Base-by-base conservation (phyloP, 345 rosid genomes). In the Sonneratia alba region DNA sequence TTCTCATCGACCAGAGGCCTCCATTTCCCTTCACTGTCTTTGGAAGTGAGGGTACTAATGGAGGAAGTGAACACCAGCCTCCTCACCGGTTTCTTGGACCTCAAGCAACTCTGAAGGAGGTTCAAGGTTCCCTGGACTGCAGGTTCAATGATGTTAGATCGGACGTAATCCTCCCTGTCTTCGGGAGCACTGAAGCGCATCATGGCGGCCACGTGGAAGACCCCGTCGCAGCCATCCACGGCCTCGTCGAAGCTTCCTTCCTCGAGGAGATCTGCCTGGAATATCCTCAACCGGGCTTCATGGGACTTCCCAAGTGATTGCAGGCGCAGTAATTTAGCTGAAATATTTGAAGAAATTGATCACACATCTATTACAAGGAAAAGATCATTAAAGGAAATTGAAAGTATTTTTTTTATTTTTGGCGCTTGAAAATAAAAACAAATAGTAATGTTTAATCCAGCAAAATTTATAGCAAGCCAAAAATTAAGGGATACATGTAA, bases 51-150 rank as follows among this genome's bases (percentile, higher is more conserved):
- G 16, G 96, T 89, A 53, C 98, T 93, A 38, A 93, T 79, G 75
- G 97, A 93, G 67, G 98, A 91, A 63, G 98, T 91, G 80, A 91
- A 83, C 55, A 89, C 87, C 79, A 88, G 89, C 84, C 87, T 87
- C 76, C 85, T 88, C 74, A 87, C 91, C 3, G 91, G 77, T 62
- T 62, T 62, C 14, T 82, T 81, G 32, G 91, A 89, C 77, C 80
- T 84, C 72, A 77, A 76, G 85, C 98, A 91, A 59, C 96, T 79
- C 74, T 71, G 81, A 45, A 93, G 92, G 76, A 93, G 81, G 81
- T 91, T 91, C 75, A 87, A 36, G 55, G 85, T 87, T 49, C 98
- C 91, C 73, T 66, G 77, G 74, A 81, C 78, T 24, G 96, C 97
- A 69, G 89, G 91, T 19, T 87, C 85, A 70, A 86, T 85, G 66